Evolutionary conservation across 148 eudicot species (phyloP).

Genomic region (Fagopyrum tataricum): DNA sequence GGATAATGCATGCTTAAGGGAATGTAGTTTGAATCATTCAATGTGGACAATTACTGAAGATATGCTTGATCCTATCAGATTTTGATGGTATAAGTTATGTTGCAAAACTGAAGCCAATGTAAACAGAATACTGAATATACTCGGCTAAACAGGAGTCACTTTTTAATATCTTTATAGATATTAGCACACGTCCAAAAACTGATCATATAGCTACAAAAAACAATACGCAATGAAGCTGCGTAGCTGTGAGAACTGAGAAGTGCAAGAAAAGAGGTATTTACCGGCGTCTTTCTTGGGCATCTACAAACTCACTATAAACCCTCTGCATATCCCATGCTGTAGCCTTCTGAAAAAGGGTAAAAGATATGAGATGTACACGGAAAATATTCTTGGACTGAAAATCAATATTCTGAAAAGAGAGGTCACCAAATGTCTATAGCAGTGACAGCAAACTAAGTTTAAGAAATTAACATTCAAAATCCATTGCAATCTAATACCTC

Average conservation of each 20-base stretch:
- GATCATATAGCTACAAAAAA: not conserved
- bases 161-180: not conserved
- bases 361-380: not conserved
- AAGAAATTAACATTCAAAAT: not conserved
- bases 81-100: not conserved
- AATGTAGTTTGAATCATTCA: not conserved
- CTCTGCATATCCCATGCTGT: conserved; percentile 95
- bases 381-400: not conserved
- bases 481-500: not conserved
- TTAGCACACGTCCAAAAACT: not conserved
- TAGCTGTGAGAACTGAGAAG: conserved; percentile 8
- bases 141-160: not conserved
- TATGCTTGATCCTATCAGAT: not conserved
- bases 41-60: not conserved
- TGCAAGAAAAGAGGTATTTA: conserved; percentile 20
- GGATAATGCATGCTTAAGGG: not conserved
- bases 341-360: conserved; percentile 53
- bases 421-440: not conserved
- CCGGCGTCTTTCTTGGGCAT: conserved; percentile 83
- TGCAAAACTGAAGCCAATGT: not conserved
- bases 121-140: not conserved
- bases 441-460: not conserved
- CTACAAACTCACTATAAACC: conserved; percentile 68
- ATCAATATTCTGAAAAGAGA: not conserved
- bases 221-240: not conserved